phyloP scores from a whole-genome alignment of 1,284 basidiomycete genomes.

The Rhodotorula mucilaginosa region DNA sequence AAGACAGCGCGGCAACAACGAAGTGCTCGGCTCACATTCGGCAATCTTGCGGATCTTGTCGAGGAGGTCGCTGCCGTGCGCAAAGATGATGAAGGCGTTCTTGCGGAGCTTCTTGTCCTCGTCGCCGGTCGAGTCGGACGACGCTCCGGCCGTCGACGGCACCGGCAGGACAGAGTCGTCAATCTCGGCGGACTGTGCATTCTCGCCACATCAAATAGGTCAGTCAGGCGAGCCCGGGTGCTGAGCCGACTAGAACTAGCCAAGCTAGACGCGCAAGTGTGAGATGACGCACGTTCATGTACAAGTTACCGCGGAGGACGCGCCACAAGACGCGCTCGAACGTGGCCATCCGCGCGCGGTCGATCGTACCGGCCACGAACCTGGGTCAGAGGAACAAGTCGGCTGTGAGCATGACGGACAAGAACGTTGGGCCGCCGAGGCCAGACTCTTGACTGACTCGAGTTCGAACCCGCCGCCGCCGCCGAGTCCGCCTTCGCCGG shows the following conservation, averaged over 20 bases:
- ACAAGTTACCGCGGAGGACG: conserved; percentile 93
- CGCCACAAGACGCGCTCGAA: conserved; percentile 99
- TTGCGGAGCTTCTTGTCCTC: conserved; percentile 67
- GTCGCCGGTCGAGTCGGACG: conserved; percentile 50
- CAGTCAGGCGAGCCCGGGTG: no score
- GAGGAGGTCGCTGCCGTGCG: conserved; percentile 87
- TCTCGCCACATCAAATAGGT: no score
- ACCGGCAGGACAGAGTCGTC: conserved; percentile 68
- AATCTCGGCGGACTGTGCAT: conserved; percentile 62
- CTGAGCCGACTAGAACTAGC: no score
- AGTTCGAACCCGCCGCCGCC: conserved; percentile 63
- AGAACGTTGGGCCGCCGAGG: background rate
- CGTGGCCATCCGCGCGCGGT: conserved; percentile 83
- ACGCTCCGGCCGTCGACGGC: conserved; percentile 69
- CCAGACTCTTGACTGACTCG: conserved; percentile 58
- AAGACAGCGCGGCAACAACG: no score
- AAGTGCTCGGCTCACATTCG: conserved; percentile 57
- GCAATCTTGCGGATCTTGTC: conserved; percentile 98
- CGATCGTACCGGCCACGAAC: conserved; percentile 95
- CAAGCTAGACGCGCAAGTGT: no score
- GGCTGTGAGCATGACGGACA: background rate
- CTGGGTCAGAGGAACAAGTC: conserved; percentile 50
- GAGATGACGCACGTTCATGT: conserved; percentile 83
- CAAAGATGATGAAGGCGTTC: conserved; percentile 99
- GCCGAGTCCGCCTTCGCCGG: conserved; percentile 45